Evolutionary conservation across 2,329 filamentous ascomycete genomes (phyloP).

Genomic region (Cladosporium sp.): DNA sequence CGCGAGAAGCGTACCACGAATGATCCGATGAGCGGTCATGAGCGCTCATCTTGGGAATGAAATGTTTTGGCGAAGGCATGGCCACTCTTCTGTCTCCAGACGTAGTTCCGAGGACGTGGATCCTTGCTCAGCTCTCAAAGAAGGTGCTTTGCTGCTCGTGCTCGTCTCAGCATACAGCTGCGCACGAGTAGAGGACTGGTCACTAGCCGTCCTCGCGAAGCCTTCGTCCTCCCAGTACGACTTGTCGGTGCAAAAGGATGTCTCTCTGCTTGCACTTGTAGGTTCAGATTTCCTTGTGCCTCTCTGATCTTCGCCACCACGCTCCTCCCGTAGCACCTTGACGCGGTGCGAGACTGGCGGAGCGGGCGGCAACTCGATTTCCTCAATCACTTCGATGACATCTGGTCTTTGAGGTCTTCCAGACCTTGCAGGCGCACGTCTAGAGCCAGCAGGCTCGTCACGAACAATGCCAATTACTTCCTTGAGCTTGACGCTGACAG

Average conservation of each 20-base stretch:
- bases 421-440: background rate
- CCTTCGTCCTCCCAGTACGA: conserved; percentile 2
- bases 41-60: background rate
- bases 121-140: background rate
- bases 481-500: conserved; percentile 4
- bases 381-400: conserved; percentile 14
- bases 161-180: background rate
- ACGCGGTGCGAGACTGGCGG: background rate
- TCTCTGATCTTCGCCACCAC: background rate
- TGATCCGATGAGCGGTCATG: conserved; percentile 5
- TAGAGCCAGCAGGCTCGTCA: background rate
- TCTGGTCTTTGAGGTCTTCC: background rate
- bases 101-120: background rate
- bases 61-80: conserved; percentile 10
- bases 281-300: too few species aligned
- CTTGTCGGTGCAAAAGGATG: background rate
- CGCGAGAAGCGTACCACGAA: conserved; percentile 7
- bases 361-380: conserved; percentile 11
- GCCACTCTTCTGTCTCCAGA: background rate
- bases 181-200: background rate
- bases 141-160: background rate
- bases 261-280: background rate
- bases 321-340: background rate
- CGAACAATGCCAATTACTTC: conserved; percentile 4
- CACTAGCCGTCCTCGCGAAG: conserved; percentile 1